Evolutionary conservation across 2,329 filamentous ascomycete species (phyloP), one percentile per base, ranked within the genome.

Genomic region (Monosporascus sp.): DNA sequence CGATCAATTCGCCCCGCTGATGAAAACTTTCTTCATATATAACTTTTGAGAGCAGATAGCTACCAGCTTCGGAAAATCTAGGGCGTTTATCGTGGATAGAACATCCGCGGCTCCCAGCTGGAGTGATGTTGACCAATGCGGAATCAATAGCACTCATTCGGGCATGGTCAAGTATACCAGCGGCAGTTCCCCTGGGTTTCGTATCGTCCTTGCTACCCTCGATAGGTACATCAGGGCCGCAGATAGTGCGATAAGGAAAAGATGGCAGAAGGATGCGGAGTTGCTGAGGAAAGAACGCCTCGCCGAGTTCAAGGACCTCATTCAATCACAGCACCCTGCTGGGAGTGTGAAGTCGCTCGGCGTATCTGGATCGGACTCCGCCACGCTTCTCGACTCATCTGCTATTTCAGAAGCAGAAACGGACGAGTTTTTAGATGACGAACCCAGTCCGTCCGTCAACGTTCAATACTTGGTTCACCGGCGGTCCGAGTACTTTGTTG

Each of bases 401-500:
- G 27, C 27, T 31, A 31, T 31, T 31, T 31, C 27, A 7, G 44
- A 49, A 37, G 35, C n/a, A 14, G 49, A 54, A 17, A 37, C 49
- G 31, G 27, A 47, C 9, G 37, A 31, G 5, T n/a, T 4, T n/a
- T 18, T 44, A 39, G 52, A 48, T 17, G 45, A 8, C 41, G 9
- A 43, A 27, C 17, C 22, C 18, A 44, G 51, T 3, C 48, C 48
- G 17, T 49, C 14, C 11, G n/a, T 49, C 45, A 53, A 55, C 14
- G 25, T 49, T n/a, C 54, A 56, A 35, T 52, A 51, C 31, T 48
- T 56, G 3, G 52, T 56, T 17, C 47, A 41, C 17, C 54, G 52
- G 18, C 54, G 52, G 22, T 54, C 52, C 7, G 54, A 52, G 3
- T 56, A 54, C 24, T 56, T 51, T 45, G 37, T 56, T 14, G 54